A percentile compares a stretch with the other conserved stretches of the same genome.
These are phyloP conservation scores for Coccinonectria pachysandricola DNA, from an alignment of 2,329 filamentous ascomycete genomes.

Conservation along the genomic window DNA sequence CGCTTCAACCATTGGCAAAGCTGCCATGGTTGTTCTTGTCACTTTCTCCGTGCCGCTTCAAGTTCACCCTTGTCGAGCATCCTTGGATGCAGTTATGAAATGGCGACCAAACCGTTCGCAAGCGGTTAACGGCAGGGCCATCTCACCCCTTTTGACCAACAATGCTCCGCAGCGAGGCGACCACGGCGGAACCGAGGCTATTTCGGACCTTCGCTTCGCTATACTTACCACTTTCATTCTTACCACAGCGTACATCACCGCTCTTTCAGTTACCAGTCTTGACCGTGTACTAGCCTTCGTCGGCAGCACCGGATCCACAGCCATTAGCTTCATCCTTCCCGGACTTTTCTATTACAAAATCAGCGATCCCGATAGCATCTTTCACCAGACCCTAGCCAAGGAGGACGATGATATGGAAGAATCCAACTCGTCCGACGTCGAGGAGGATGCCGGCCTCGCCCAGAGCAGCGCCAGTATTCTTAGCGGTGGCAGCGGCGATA, in stretches of 20 bases:
- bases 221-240: slow-evolving; percentile 80
- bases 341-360: slow-evolving; percentile 99
- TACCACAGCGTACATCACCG: slow-evolving; percentile 72
- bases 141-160: slow-evolving; percentile 31
- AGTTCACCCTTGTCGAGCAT: slow-evolving; percentile 92
- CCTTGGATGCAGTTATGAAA: slow-evolving; percentile 82
- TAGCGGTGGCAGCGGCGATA: slow-evolving; percentile 29
- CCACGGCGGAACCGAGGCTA: slow-evolving; percentile 47
- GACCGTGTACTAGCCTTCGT: slow-evolving; percentile 92
- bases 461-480: slow-evolving; percentile 36
- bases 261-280: slow-evolving; percentile 81
- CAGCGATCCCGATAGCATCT: slow-evolving; percentile 73
- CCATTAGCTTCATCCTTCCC: slow-evolving; percentile 93
- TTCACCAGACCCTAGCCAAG: slow-evolving; percentile 80
- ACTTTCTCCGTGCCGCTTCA: slow-evolving; percentile 95
- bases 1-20: slow-evolving; percentile 83
- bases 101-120: slow-evolving; percentile 61
- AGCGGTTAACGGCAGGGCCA: slow-evolving; percentile 26
- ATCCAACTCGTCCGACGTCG: slow-evolving; percentile 44
- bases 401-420: slow-evolving; percentile 74
- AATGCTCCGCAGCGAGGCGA: slow-evolving; percentile 33
- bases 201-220: slow-evolving; percentile 83
- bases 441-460: slow-evolving; percentile 34
- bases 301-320: slow-evolving; percentile 85
- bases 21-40: slow-evolving; percentile 90